Percentiles rank a stretch among this genome's conserved stretches.
Evolutionary conservation across 805 yeast genomes (phyloP).

Genomic region (Wickerhamiella lipophila): DNA sequence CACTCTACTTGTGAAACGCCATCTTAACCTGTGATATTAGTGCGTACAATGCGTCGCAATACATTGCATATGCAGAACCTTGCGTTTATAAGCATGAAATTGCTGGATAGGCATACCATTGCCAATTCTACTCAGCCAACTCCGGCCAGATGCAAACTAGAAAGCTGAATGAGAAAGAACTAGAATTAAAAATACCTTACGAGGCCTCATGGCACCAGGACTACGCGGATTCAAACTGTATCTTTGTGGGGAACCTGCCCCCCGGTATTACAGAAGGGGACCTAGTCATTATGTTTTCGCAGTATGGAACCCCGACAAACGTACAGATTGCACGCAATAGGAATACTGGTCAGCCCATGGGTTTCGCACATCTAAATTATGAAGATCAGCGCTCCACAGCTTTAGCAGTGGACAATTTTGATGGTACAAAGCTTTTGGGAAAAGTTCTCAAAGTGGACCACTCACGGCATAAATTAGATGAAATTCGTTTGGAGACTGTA

Average conservation of each 20-base stretch:
- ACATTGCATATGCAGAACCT: conserved; percentile 8
- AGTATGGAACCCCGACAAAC: conserved; percentile 77
- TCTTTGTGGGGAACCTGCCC: conserved; percentile 65
- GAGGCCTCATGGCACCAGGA: conserved; percentile 85
- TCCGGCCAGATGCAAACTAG: conserved; percentile 23
- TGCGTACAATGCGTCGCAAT: conserved; percentile 3
- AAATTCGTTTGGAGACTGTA: not conserved
- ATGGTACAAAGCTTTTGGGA: conserved; percentile 36
- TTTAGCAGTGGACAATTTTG: conserved; percentile 78
- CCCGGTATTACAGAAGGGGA: conserved; percentile 59
- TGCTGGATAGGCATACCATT: not conserved
- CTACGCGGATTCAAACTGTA: conserved; percentile 59
- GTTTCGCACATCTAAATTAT: conserved; percentile 73
- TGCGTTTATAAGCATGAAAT: conserved; percentile 3
- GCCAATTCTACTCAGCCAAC: not conserved
- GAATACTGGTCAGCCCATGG: conserved; percentile 51
- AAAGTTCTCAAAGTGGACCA: conserved; percentile 5
- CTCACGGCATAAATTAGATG: not conserved
- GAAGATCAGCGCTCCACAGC: conserved; percentile 70
- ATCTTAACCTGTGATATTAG: not conserved
- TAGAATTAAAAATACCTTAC: conserved; percentile 44
- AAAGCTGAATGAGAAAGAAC: conserved; percentile 52
- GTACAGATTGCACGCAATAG: conserved; percentile 55
- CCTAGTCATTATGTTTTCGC: conserved; percentile 65
- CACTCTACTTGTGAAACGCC: not conserved